Base-by-base conservation (phyloP, 169 alveolate species). In the Babesia caballi region DNA sequence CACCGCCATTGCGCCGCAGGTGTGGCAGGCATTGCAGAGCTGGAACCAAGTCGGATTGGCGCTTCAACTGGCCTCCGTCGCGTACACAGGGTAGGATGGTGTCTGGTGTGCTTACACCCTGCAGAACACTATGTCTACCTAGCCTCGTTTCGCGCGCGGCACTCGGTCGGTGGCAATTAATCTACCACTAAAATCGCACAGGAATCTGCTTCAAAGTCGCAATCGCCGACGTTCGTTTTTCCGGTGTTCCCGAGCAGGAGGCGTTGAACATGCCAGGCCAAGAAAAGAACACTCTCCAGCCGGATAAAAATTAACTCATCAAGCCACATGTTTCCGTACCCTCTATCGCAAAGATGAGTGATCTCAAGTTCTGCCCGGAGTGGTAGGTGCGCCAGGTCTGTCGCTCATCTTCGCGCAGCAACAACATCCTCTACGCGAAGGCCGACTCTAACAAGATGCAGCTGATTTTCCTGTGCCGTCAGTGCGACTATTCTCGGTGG, bases 391-490 rank as follows among this genome's bases (percentile, higher is more conserved):
- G 14, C 41, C 2, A 38, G 8, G n/a, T 21, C 17, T 19, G 4
- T 0, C 12, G n/a, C 35, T 3, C 15, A 30, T 11, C 1, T 19
- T 33, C 19, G 35, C 57, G 72, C 81, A 89, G 94, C 70, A 78
- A 74, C 68, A 90, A 90, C 66, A 54, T 90, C 61, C 35, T 90
- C 75, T 82, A 90, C 30, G 85, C 94, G 23, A 54, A 68, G 47
- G 88, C 91, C 25, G 94, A 90, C 71, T 15, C 44, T 21, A 52
- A 53, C 35, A 83, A 53, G 60, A 72, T 35, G 47, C 92, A 88
- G 60, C 84, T 90, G 32, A 78, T 52, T 56, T 88, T 86, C 53
- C 47, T 88, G 8, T 88, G 94, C 52, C 80, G 92, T 19, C 91
- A 72, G 44, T 88, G 94, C 60, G 89, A 87, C 74, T 78, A 51